Evolutionary conservation across 2,329 filamentous ascomycete species (phyloP).

Genomic region (Aspergillus pseudoglaucus): DNA sequence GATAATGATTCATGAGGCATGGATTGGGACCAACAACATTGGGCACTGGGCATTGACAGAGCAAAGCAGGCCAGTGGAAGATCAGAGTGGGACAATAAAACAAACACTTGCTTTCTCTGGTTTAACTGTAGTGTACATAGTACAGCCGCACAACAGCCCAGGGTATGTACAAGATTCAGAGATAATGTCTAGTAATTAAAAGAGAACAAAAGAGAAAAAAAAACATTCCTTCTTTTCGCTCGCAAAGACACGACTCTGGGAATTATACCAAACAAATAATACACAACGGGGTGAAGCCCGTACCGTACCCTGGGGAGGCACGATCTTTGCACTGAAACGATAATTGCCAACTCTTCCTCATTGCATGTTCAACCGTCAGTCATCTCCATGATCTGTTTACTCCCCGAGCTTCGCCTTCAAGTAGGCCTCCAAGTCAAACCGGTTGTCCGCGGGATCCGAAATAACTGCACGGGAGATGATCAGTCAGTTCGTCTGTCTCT

Average conservation of each 20-base stretch:
- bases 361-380: conserved; percentile 10
- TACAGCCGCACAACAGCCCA: conserved; percentile 31
- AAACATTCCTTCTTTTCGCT: conserved; percentile 35
- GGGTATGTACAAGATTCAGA: conserved; percentile 38
- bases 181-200: conserved; percentile 34
- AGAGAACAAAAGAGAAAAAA: conserved; percentile 21
- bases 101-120: conserved; percentile 28
- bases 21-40: not conserved
- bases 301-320: conserved; percentile 30
- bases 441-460: conserved; percentile 73
- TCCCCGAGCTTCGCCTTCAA: conserved; percentile 57
- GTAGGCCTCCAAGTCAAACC: conserved; percentile 88
- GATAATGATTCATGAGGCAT: not conserved
- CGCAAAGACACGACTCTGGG: conserved; percentile 35
- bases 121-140: conserved; percentile 31
- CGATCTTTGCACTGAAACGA: conserved; percentile 22
- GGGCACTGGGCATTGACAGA: not conserved
- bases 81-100: conserved; percentile 18
- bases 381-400: conserved; percentile 19
- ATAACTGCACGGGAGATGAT: conserved; percentile 46
- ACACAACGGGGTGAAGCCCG: conserved; percentile 30
- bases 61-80: conserved; percentile 13
- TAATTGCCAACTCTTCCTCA: conserved; percentile 26
- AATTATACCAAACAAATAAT: conserved; percentile 39
- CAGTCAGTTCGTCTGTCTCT: conserved; percentile 13